Percentiles rank a stretch among this genome's conserved stretches.
Evolutionary conservation across 495 filamentous ascomycete species (phyloP).

Genomic region (Penicillium lagena): DNA sequence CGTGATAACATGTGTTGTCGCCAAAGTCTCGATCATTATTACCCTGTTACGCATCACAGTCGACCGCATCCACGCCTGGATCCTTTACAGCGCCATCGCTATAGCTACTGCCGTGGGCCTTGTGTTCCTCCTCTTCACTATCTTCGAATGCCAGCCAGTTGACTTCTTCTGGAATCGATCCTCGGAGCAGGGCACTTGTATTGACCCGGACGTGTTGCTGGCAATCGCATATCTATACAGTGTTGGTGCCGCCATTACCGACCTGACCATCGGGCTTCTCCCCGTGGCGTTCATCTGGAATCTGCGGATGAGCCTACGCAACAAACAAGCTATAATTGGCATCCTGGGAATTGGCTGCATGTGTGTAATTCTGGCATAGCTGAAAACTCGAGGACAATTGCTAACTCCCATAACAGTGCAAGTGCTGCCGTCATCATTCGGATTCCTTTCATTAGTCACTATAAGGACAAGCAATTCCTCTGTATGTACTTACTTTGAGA

Average conservation of each 20-base stretch:
- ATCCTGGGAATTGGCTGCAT: slow-evolving; percentile 31
- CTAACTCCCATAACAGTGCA: slow-evolving; percentile 17
- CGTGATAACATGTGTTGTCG: slow-evolving; percentile 24
- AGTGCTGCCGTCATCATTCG: slow-evolving; percentile 29
- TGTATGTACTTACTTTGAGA: slow-evolving; percentile 9
- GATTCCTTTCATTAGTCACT: slow-evolving; percentile 24
- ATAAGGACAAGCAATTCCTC: slow-evolving; percentile 22
- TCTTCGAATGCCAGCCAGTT: slow-evolving; percentile 31
- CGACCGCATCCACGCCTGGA: slow-evolving; percentile 15
- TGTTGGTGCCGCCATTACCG: slow-evolving; percentile 22
- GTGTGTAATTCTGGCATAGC: slow-evolving; percentile 8
- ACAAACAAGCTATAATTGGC: slow-evolving; percentile 17
- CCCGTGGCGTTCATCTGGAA: slow-evolving; percentile 24
- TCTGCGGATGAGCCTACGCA: slow-evolving; percentile 21
- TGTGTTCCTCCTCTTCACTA: slow-evolving; percentile 25
- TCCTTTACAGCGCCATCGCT: slow-evolving; percentile 23
- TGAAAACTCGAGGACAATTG: neutral
- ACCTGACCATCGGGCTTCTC: slow-evolving; percentile 31
- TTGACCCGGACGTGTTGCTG: slow-evolving; percentile 13
- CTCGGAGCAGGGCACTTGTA: slow-evolving; percentile 17
- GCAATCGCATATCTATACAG: slow-evolving; percentile 32
- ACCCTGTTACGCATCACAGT: slow-evolving; percentile 32
- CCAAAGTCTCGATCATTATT: slow-evolving; percentile 31
- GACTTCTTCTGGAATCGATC: slow-evolving; percentile 26
- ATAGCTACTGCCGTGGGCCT: slow-evolving; percentile 17